Evolutionary conservation across 345 rosid genomes (phyloP).

Genomic region (Arabis hirsuta): DNA sequence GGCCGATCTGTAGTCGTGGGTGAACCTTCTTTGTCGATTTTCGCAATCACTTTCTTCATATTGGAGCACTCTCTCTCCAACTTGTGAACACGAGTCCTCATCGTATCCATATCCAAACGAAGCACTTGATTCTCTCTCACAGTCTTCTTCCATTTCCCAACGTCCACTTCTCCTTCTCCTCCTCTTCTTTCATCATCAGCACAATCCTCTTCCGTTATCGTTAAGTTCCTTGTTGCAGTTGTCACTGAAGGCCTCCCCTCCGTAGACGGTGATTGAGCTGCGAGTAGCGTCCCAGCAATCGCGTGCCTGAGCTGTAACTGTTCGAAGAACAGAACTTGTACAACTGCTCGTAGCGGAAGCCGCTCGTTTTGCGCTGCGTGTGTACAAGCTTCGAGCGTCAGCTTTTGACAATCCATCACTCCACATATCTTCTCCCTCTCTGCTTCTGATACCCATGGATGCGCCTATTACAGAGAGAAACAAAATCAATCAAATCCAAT

Average conservation of each 20-base stretch:
- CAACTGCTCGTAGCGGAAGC: conserved; percentile 87
- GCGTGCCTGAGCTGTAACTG: conserved; percentile 93
- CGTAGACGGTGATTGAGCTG: conserved; percentile 58
- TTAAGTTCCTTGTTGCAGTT: conserved; percentile 21
- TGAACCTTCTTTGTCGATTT: conserved; percentile 62
- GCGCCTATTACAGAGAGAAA: conserved; percentile 56
- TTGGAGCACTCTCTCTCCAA: conserved; percentile 86
- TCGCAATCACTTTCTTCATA: conserved; percentile 84
- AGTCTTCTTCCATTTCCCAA: conserved; percentile 64
- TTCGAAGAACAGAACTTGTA: conserved; percentile 95
- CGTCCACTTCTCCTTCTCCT: conserved; percentile 37
- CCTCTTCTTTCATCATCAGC: conserved; percentile 41
- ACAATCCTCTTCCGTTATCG: conserved; percentile 40
- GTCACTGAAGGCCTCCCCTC: conserved; percentile 51
- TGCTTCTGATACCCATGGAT: conserved; percentile 81
- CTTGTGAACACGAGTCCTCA: conserved; percentile 91
- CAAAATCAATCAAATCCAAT: conserved; percentile 5
- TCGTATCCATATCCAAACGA: conserved; percentile 94
- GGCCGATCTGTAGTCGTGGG: conserved; percentile 44
- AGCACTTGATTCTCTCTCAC: conserved; percentile 96
- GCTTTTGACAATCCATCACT: conserved; percentile 85
- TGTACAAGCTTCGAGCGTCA: conserved; percentile 94
- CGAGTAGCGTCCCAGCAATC: conserved; percentile 77
- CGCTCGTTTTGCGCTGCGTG: conserved; percentile 99
- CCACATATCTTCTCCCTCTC: conserved; percentile 91